Conservation (phyloP, 306 rosid genomes). For the Acacia melanoxylon region DNA sequence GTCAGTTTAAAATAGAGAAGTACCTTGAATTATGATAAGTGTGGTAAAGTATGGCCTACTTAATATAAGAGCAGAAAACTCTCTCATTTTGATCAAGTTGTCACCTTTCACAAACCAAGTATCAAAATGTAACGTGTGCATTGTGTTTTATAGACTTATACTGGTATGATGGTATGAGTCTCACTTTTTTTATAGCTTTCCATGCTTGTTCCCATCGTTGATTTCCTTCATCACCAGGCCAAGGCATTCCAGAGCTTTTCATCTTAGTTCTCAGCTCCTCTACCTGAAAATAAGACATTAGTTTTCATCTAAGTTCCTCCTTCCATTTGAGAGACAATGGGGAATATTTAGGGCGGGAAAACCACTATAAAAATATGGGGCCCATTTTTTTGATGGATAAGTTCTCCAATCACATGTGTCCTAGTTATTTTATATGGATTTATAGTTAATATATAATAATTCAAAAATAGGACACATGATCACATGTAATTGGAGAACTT, state of each 20-base stretch:
- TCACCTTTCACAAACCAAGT: slow-evolving; percentile 14
- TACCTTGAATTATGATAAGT: not conserved
- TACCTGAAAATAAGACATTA: slow-evolving; percentile 59
- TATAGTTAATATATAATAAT: too few species aligned
- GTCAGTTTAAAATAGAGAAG: not conserved
- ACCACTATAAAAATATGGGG: not conserved
- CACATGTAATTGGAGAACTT: too few species aligned
- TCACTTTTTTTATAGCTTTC: slow-evolving; percentile 87
- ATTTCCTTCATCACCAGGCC: slow-evolving; percentile 99
- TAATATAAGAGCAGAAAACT: slow-evolving; percentile 13
- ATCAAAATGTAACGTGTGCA: slow-evolving; percentile 6
- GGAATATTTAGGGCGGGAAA: not conserved
- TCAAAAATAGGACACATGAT: too few species aligned
- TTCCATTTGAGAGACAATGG: slow-evolving; percentile 15
- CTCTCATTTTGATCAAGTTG: not conserved
- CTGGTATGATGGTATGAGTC: slow-evolving; percentile 32
- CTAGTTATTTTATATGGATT: too few species aligned
- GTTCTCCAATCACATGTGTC: too few species aligned
- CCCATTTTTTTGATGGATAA: not conserved
- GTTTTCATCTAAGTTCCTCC: slow-evolving; percentile 22
- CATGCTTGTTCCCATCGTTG: slow-evolving; percentile 93
- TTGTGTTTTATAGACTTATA: not conserved
- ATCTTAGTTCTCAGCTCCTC: slow-evolving; percentile 78
- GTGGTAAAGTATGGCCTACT: not conserved
- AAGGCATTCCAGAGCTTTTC: slow-evolving; percentile 96